These are phyloP conservation scores for Thelonectria discophora DNA, from an alignment of 2,329 filamentous ascomycete genomes.

Conservation along the genomic window DNA sequence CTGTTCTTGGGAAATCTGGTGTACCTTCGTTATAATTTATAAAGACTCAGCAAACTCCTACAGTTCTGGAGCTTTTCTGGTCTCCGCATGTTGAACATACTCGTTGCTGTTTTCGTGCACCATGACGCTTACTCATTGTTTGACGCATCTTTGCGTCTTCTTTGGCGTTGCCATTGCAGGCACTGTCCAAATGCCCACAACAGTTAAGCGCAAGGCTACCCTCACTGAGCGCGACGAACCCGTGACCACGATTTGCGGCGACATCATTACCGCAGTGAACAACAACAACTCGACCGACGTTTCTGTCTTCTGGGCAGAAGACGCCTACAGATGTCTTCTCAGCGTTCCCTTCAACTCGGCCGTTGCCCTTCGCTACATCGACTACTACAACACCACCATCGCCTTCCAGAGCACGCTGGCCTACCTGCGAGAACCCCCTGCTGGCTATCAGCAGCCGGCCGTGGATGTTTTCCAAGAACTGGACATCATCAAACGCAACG, in stretches of 20 bases:
- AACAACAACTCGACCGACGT: not conserved
- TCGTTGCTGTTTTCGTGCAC: not conserved
- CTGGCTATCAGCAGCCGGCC: conserved; percentile 4
- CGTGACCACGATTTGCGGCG: conserved; percentile 10
- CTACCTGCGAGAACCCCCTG: conserved; percentile 2
- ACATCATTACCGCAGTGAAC: conserved; percentile 9
- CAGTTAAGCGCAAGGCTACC: conserved; percentile 1
- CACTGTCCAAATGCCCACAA: not conserved
- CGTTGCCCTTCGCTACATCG: conserved; percentile 6
- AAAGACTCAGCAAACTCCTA: not conserved
- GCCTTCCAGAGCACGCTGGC: conserved; percentile 10
- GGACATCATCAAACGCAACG: conserved; percentile 4
- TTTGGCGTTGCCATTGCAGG: not conserved
- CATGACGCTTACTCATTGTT: conserved; percentile 1
- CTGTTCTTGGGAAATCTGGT: too few relatives aligned
- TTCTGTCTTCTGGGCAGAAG: not conserved
- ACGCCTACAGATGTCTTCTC: conserved; percentile 1
- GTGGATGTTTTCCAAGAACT: conserved; percentile 3
- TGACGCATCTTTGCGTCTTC: conserved; percentile 1
- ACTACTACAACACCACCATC: conserved; percentile 14
- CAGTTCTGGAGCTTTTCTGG: not conserved
- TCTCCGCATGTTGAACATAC: not conserved
- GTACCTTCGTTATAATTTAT: too few relatives aligned
- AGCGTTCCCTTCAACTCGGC: conserved; percentile 7
- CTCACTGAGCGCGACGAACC: conserved; percentile 3